Conservation (phyloP, 352 stramenopile species). For the Globisporangium orthogonon region DNA sequence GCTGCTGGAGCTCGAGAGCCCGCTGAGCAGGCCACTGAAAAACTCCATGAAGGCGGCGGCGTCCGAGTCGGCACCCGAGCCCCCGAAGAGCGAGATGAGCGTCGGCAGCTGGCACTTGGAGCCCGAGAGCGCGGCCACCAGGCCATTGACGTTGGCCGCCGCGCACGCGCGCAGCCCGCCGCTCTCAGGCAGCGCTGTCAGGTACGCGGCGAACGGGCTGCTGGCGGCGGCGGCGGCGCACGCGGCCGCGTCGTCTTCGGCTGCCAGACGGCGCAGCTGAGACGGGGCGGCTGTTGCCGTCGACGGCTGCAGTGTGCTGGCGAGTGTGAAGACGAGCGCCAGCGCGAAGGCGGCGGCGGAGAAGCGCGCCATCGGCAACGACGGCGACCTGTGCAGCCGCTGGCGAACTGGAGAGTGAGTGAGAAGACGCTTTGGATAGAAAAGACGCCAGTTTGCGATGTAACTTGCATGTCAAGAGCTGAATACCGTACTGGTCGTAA, state of each 20-base stretch:
- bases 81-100: conserved; percentile 30
- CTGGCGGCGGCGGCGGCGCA: conserved; percentile 33
- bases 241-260: conserved; percentile 22
- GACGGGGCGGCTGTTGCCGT: neutral
- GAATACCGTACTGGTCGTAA: no score
- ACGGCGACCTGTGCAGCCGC: no score
- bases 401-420: no score
- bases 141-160: conserved; percentile 37
- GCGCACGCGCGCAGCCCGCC: conserved; percentile 41
- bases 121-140: conserved; percentile 28
- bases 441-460: no score
- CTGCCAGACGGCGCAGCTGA: conserved; percentile 3
- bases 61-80: conserved; percentile 18
- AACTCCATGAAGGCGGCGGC: conserved; percentile 36
- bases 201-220: conserved; percentile 38
- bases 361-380: no score
- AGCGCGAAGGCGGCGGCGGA: neutral
- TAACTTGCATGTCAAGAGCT: no score
- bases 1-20: conserved; percentile 16
- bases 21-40: conserved; percentile 28
- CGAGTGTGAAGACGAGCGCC: conserved; percentile 15
- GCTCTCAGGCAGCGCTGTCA: conserved; percentile 33
- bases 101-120: conserved; percentile 47
- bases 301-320: neutral
- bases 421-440: no score